Percentiles rank a stretch among this genome's conserved stretches.
These are phyloP conservation scores for Candida dubliniensis DNA, from an alignment of 1,139 yeast genomes.

Conservation along the genomic window DNA sequence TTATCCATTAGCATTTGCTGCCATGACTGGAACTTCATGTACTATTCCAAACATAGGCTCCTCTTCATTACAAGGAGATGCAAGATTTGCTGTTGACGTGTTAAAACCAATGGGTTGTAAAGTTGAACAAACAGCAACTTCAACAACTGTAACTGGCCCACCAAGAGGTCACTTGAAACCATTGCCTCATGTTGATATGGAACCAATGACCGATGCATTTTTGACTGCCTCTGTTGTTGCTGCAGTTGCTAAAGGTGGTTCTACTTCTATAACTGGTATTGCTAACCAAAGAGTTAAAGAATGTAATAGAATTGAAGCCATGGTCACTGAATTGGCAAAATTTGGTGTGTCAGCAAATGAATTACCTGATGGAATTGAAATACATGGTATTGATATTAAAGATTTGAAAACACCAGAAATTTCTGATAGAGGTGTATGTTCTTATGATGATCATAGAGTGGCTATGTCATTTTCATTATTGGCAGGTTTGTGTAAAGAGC, in stretches of 20 bases:
- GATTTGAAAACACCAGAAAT: slow-evolving; percentile 51
- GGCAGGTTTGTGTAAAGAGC: slow-evolving; percentile 56
- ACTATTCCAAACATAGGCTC: slow-evolving; percentile 95
- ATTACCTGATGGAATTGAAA: slow-evolving; percentile 88
- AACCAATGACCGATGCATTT: slow-evolving; percentile 99
- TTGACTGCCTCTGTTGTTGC: slow-evolving; percentile 96
- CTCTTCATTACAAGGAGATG: slow-evolving; percentile 93
- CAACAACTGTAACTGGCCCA: slow-evolving; percentile 94
- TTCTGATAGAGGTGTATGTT: slow-evolving; percentile 54
- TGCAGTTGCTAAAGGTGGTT: slow-evolving; percentile 68
- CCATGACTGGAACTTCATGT: slow-evolving; percentile 91
- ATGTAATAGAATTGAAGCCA: slow-evolving; percentile 93
- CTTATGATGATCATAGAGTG: slow-evolving; percentile 96
- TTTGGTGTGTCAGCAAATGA: slow-evolving; percentile 87
- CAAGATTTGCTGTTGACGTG: slow-evolving; percentile 92
- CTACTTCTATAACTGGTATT: slow-evolving; percentile 88
- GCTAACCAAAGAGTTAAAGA: slow-evolving; percentile 98
- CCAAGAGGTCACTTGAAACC: slow-evolving; percentile 67
- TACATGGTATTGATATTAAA: slow-evolving; percentile 60
- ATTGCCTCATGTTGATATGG: slow-evolving; percentile 85
- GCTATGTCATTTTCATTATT: slow-evolving; percentile 96
- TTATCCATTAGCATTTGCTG: slow-evolving; percentile 96
- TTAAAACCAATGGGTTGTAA: slow-evolving; percentile 92
- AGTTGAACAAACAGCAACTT: slow-evolving; percentile 76
- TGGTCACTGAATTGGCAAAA: slow-evolving; percentile 83